A percentile compares a stretch with the other conserved stretches of the same genome.
phyloP scores from a whole-genome alignment of 2,329 filamentous ascomycete genomes.

The Diaporthe sp. region DNA sequence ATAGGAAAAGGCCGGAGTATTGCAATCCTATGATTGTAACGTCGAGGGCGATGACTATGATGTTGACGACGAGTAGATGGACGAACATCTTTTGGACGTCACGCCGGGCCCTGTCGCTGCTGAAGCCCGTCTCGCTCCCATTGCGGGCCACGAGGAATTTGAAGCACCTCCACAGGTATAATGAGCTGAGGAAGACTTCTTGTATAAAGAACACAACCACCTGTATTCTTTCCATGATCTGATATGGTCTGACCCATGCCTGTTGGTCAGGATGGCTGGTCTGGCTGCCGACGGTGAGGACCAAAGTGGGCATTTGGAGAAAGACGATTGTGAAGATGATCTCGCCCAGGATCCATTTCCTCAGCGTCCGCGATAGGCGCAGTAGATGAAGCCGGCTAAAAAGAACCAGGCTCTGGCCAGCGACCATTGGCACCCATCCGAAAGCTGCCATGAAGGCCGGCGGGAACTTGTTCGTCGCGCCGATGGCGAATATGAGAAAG shows the following conservation, averaged over 20 bases:
- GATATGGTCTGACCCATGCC: constrained; percentile 35
- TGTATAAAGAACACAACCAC: constrained; percentile 56
- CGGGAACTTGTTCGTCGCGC: neutral
- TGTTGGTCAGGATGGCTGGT: neutral
- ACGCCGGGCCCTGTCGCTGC: neutral
- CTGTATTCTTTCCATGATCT: constrained; percentile 46
- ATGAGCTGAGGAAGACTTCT: constrained; percentile 54
- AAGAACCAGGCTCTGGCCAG: constrained; percentile 66
- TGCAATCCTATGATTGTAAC: constrained; percentile 52
- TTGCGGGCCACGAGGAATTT: constrained; percentile 52
- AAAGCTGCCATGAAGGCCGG: constrained; percentile 1
- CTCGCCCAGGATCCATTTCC: constrained; percentile 63
- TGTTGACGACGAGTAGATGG: constrained; percentile 52
- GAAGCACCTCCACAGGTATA: constrained; percentile 65
- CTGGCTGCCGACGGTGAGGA: constrained; percentile 47
- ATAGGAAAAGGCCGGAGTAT: constrained; percentile 51
- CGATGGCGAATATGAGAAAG: constrained; percentile 18
- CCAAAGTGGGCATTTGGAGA: constrained; percentile 64
- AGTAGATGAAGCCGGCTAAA: constrained; percentile 71
- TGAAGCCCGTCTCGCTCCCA: constrained; percentile 44
- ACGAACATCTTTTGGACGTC: constrained; percentile 21
- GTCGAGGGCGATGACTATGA: constrained; percentile 53
- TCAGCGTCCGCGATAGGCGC: constrained; percentile 56
- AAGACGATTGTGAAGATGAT: constrained; percentile 64
- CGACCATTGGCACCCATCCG: constrained; percentile 67